Evolutionary conservation across 148 eudicot genomes (phyloP).

Genomic region (Rhododendron vialii): DNA sequence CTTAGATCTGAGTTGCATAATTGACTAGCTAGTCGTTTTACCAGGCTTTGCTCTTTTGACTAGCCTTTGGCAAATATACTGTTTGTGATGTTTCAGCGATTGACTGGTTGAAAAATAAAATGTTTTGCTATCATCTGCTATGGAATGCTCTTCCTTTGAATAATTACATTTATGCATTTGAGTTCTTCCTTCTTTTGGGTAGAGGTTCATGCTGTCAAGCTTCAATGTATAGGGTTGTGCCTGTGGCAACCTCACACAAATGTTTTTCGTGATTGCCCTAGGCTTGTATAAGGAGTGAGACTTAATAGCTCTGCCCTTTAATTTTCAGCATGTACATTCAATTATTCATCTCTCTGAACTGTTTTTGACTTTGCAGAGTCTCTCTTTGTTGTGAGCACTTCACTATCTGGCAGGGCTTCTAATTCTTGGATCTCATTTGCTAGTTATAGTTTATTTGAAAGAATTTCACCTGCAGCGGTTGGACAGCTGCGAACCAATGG

Average conservation of each 20-base stretch:
- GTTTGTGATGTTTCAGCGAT: not conserved
- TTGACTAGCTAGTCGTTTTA: not conserved
- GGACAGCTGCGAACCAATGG: not conserved
- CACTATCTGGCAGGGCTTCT: not conserved
- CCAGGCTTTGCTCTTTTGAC: not conserved
- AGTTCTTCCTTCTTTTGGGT: not conserved
- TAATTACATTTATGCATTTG: not conserved
- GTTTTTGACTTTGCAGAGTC: not conserved
- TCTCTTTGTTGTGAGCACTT: not conserved
- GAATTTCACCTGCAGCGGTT: not conserved
- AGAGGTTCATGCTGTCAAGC: not conserved
- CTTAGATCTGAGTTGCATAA: not conserved
- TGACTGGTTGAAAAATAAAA: not conserved
- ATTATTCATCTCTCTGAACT: not conserved
- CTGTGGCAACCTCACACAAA: not conserved
- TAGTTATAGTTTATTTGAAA: not conserved
- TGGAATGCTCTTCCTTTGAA: not conserved
- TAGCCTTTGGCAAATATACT: not conserved
- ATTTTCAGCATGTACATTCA: not conserved
- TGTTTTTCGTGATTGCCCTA: not conserved
- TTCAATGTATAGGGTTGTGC: not conserved
- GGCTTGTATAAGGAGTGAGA: not conserved
- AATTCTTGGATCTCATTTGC: not conserved
- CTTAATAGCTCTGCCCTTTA: not conserved
- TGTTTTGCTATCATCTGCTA: not conserved